Conservation (phyloP, 2,329 filamentous ascomycete species). For the Talaromyces sp. region DNA sequence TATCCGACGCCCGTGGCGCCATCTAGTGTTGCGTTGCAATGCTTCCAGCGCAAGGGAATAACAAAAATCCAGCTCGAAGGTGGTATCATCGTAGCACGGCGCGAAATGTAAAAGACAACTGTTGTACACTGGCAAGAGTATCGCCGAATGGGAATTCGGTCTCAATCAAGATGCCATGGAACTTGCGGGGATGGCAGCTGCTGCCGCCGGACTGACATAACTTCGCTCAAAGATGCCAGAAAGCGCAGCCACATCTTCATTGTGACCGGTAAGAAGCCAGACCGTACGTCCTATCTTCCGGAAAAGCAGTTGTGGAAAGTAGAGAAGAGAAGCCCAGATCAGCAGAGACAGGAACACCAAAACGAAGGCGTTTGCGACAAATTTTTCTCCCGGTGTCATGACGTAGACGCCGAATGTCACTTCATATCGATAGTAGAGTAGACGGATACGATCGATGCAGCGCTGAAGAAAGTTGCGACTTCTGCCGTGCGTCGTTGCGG, state of each 20-base stretch:
- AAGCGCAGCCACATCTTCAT: slow-evolving; percentile 30
- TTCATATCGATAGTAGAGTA: slow-evolving; percentile 50
- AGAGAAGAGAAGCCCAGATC: slow-evolving; percentile 38
- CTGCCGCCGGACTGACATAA: not conserved
- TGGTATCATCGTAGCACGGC: slow-evolving; percentile 4
- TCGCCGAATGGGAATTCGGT: not conserved
- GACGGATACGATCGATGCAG: slow-evolving; percentile 34
- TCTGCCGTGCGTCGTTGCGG: slow-evolving; percentile 20
- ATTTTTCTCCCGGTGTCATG: slow-evolving; percentile 46
- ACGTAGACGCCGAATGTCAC: slow-evolving; percentile 48
- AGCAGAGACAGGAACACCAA: slow-evolving; percentile 37
- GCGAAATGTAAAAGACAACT: not conserved
- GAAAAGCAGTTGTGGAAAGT: slow-evolving; percentile 40
- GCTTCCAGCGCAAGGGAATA: not conserved
- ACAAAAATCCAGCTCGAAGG: not conserved
- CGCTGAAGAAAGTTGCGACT: slow-evolving; percentile 32
- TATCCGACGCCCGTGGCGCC: not conserved
- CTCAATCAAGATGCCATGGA: slow-evolving; percentile 9
- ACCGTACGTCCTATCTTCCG: slow-evolving; percentile 36
- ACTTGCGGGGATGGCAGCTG: slow-evolving; percentile 13
- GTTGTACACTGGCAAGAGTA: not conserved
- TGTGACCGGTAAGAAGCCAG: slow-evolving; percentile 42
- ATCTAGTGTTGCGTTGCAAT: not conserved
- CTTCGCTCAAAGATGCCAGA: slow-evolving; percentile 31
- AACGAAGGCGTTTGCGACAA: slow-evolving; percentile 43